Evolutionary conservation across 306 rosid genomes (phyloP).

Genomic region (Pachyrhizus erosus): DNA sequence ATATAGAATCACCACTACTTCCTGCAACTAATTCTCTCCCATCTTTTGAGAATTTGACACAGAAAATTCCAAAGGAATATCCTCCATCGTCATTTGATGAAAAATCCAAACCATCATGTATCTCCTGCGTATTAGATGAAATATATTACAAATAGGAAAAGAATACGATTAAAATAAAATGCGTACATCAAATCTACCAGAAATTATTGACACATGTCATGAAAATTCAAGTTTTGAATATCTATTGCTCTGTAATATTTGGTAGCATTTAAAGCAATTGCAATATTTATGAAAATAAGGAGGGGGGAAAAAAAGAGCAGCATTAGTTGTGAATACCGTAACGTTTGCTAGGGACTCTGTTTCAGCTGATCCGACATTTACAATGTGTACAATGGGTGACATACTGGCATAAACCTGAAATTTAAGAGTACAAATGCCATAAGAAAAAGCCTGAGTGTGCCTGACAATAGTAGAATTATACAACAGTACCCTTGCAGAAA

Average conservation of each 20-base stretch:
- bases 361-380: conserved; percentile 71
- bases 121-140: conserved; percentile 70
- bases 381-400: conserved; percentile 89
- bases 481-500: background rate
- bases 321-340: conserved; percentile 59
- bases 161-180: background rate
- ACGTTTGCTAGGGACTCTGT: conserved; percentile 76
- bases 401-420: conserved; percentile 95
- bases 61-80: conserved; percentile 80
- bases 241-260: conserved; percentile 12
- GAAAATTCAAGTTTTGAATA: conserved; percentile 8
- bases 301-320: conserved; percentile 28
- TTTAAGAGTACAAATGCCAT: conserved; percentile 28
- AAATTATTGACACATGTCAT: background rate
- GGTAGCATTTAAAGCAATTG: conserved; percentile 19
- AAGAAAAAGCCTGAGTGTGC: background rate
- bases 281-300: conserved; percentile 17
- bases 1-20: conserved; percentile 80
- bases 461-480: background rate
- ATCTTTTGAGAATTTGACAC: conserved; percentile 86
- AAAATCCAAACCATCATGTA: conserved; percentile 84
- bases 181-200: conserved; percentile 17
- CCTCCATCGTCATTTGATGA: conserved; percentile 65
- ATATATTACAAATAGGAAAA: conserved; percentile 34
- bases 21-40: conserved; percentile 96